phyloP scores from a whole-genome alignment of 2,329 filamentous ascomycete genomes.

The Metarhizium album region DNA sequence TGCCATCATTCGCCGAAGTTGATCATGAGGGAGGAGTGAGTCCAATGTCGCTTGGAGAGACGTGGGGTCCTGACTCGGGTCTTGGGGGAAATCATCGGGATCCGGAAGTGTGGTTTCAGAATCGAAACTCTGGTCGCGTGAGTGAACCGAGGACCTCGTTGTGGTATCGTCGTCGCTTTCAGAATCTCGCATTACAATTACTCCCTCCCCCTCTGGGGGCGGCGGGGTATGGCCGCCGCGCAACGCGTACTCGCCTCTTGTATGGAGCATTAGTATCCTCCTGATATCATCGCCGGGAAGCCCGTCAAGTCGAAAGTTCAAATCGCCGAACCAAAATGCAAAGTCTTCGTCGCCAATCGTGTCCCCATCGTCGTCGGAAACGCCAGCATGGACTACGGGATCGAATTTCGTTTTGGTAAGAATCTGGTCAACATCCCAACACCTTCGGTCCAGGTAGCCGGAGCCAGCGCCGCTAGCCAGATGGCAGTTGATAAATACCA shows the following conservation, averaged over 20 bases:
- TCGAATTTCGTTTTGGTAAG: slow-evolving; percentile 66
- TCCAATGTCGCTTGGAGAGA: slow-evolving; percentile 82
- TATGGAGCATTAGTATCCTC: slow-evolving; percentile 71
- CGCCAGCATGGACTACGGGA: slow-evolving; percentile 55
- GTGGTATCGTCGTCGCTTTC: slow-evolving; percentile 37
- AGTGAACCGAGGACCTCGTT: slow-evolving; percentile 22
- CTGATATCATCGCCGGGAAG: slow-evolving; percentile 86
- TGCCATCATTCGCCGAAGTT: slow-evolving; percentile 65
- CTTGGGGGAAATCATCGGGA: slow-evolving; percentile 55
- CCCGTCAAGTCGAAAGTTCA: slow-evolving; percentile 87
- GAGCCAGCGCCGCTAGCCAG: slow-evolving; percentile 79
- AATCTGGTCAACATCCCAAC: slow-evolving; percentile 83
- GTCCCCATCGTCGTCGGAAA: slow-evolving; percentile 53
- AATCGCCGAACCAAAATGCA: slow-evolving; percentile 89
- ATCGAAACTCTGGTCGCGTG: slow-evolving; percentile 26
- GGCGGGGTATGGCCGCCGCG: slow-evolving; percentile 27
- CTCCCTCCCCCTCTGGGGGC: slow-evolving; percentile 33
- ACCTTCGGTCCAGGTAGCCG: slow-evolving; percentile 66
- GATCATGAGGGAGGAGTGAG: slow-evolving; percentile 82
- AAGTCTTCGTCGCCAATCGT: slow-evolving; percentile 85
- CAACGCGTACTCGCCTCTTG: slow-evolving; percentile 63
- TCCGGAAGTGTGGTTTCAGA: slow-evolving; percentile 40
- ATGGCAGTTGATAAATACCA: slow-evolving; percentile 89
- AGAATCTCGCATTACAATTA: slow-evolving; percentile 34
- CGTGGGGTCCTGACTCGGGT: slow-evolving; percentile 65